phyloP scores from a whole-genome alignment of 768 basidiomycete species.

The Russula sp. region DNA sequence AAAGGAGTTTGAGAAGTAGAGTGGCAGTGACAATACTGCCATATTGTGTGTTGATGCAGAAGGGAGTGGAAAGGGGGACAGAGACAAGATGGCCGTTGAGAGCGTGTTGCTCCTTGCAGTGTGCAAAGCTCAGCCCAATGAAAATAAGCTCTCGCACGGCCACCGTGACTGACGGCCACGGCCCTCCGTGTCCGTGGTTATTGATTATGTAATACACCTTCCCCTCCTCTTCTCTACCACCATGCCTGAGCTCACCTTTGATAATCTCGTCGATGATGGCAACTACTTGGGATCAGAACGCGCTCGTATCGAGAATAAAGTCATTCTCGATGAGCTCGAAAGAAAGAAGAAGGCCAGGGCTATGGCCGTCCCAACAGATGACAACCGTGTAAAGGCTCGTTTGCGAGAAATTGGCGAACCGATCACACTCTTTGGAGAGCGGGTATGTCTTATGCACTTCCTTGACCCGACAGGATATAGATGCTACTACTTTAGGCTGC shows the following conservation, averaged over 20 bases:
- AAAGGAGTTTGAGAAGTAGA: slow-evolving; percentile 87
- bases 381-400: slow-evolving; percentile 83
- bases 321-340: slow-evolving; percentile 92
- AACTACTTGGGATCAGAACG: slow-evolving; percentile 69
- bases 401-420: slow-evolving; percentile 94
- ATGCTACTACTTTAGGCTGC: slow-evolving; percentile 58
- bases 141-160: no score
- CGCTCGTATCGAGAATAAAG: slow-evolving; percentile 74
- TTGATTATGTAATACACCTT: slow-evolving; percentile 8
- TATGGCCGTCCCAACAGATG: slow-evolving; percentile 96
- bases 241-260: slow-evolving; percentile 74
- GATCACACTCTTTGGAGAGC: slow-evolving; percentile 95
- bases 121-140: no score
- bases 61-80: not conserved
- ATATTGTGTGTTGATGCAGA: slow-evolving; percentile 38
- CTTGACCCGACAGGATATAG: slow-evolving; percentile 18
- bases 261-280: slow-evolving; percentile 73
- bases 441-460: slow-evolving; percentile 50
- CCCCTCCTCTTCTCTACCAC: not conserved
- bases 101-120: not conserved
- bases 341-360: slow-evolving; percentile 91
- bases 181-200: not conserved
- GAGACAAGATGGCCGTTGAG: not conserved
- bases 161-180: no score
- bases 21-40: slow-evolving; percentile 87